Conservation (phyloP, 1,284 basidiomycete genomes). For the Boletus semigastroideus region DNA sequence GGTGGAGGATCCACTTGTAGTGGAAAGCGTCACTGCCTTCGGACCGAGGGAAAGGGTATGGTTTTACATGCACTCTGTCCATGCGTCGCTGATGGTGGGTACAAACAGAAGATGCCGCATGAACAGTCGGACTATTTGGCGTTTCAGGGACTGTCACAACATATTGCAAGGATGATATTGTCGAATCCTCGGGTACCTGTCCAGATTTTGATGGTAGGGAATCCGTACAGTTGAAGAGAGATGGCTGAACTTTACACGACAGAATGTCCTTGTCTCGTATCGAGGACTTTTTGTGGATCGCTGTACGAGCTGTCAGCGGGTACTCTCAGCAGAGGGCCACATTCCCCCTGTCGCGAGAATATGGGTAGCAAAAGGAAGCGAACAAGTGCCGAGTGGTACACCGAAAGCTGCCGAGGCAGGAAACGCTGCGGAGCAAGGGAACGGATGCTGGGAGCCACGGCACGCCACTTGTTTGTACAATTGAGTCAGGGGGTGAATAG, state of each 20-base stretch:
- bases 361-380: conserved; percentile 40
- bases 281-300: conserved; percentile 56
- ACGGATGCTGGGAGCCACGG: conserved; percentile 48
- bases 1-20: conserved; percentile 39
- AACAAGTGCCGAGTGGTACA: background rate
- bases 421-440: conserved; percentile 13
- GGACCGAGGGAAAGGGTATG: conserved; percentile 67
- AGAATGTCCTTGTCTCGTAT: conserved; percentile 56
- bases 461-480: conserved; percentile 51
- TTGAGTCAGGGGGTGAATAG: conserved; percentile 10
- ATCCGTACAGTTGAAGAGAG: background rate
- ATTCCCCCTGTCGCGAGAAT: conserved; percentile 66
- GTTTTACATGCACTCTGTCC: background rate
- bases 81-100: conserved; percentile 1
- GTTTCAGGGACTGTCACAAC: conserved; percentile 63
- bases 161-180: conserved; percentile 58
- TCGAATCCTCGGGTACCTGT: conserved; percentile 51
- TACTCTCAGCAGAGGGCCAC: conserved; percentile 65
- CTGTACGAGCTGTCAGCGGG: conserved; percentile 58
- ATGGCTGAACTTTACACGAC: background rate
- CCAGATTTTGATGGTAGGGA: conserved; percentile 46
- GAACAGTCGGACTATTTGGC: conserved; percentile 64
- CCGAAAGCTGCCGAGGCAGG: too few species aligned
- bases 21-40: conserved; percentile 62
- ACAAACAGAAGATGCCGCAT: conserved; percentile 59